Percentiles rank a stretch among this genome's conserved stretches.
Conservation (phyloP, 306 rosid genomes). For the Parietaria judaica region DNA sequence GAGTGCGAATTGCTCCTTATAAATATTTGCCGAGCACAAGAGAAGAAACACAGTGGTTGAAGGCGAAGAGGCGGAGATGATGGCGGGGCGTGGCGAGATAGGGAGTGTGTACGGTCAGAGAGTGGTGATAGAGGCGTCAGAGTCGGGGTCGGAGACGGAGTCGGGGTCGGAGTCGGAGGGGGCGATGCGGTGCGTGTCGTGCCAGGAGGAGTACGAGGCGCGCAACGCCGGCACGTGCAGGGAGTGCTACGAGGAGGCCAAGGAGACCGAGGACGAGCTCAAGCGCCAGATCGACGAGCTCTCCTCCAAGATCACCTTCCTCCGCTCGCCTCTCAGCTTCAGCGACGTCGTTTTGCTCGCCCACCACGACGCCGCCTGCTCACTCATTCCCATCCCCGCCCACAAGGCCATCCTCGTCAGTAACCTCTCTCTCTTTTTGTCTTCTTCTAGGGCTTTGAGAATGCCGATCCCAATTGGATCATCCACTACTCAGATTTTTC, state of each 20-base stretch:
- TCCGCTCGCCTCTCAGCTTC: conserved; percentile 26
- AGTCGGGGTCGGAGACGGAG: conserved; percentile 4
- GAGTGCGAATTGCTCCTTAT: too few species aligned
- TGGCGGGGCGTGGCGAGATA: background rate
- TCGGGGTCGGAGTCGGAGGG: conserved; percentile 13
- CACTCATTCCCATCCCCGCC: conserved; percentile 54
- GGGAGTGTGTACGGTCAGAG: background rate
- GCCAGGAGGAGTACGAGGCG: conserved; percentile 28
- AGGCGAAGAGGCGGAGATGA: background rate
- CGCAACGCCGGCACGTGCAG: conserved; percentile 61
- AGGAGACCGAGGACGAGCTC: conserved; percentile 66
- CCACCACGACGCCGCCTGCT: conserved; percentile 20
- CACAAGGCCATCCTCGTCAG: conserved; percentile 78
- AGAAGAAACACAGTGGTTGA: background rate
- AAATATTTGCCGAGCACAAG: background rate
- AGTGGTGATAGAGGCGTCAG: background rate
- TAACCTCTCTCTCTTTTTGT: background rate
- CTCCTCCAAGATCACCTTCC: conserved; percentile 58
- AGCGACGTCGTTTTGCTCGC: conserved; percentile 55
- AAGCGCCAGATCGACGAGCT: conserved; percentile 71
- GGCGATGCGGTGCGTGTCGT: conserved; percentile 43
- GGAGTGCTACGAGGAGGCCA: conserved; percentile 76
- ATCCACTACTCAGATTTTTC: background rate
- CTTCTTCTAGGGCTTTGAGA: background rate
- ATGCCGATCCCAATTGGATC: background rate